Evolutionary conservation across 2,329 filamentous ascomycete species (phyloP), one percentile per base, ranked within the genome.

Genomic region (Rosellinia necatrix): DNA sequence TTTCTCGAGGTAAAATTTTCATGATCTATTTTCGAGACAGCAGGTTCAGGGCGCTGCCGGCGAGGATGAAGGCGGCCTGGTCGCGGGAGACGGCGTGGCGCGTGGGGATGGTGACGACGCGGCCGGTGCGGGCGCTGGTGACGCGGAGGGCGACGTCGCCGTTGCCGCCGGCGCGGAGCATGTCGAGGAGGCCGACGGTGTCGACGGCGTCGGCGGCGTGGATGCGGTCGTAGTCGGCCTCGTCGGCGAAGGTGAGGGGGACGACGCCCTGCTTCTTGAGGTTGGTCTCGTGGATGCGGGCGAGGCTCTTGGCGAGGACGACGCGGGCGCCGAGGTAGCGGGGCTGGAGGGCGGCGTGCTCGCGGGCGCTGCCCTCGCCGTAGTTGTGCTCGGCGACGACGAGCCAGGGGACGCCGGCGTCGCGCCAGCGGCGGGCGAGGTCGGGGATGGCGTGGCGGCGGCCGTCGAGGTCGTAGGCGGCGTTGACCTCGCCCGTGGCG

Each of bases 381-480:
- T 96, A 96, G 81, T 99, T 99, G 77, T 96, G 91, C 78, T 99
- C 94, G 15, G 93, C 94, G 24, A 99, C 90, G 10, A 97, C 92
- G 54, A 97, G 83, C 94, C 94, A 99, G 60, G 89, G 84, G 65
- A 85, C 84, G 7, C 83, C 84, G 62, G 86, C 78, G 19, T 83
- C 79, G 72, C 91, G 91, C 93, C 93, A 99, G 63, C 84, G 82
- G 71, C 85, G 85, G 1, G 88, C 94, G 10, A 99, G 85, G 61
- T 94, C 91, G 3, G 93, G 93, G 70, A 97, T 97, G 27, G 90
- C 88, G 68, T 85, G 82, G 68, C 19, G 7, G 56, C 80, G 81
- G 67, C 91, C 91, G 71, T 92, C 87, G 56, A 89, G 77, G 73
- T 99, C 94, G 76, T 96, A 94, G 4, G 93, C 94, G 17, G 84